Conservation (phyloP, 306 rosid genomes). For the Purshia tridentata region DNA sequence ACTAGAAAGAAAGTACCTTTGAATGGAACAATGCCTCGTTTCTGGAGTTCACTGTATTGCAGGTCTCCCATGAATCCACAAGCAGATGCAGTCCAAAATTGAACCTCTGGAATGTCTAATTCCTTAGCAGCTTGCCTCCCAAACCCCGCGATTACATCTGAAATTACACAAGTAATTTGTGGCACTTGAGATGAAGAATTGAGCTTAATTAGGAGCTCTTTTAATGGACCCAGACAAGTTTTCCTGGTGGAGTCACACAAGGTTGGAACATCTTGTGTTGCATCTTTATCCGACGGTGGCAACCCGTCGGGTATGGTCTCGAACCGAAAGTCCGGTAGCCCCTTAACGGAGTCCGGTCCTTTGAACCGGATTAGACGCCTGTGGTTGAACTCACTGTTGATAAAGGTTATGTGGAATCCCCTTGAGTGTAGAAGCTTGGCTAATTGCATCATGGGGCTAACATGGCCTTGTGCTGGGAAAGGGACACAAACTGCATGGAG, state of each 20-base stretch:
- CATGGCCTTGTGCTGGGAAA: too few relatives aligned
- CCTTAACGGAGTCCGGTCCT: too few relatives aligned
- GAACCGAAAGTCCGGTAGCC: too few relatives aligned
- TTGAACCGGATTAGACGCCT: too few relatives aligned
- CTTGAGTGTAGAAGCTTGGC: too few relatives aligned
- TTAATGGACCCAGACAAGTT: slow-evolving; percentile 22
- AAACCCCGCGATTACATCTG: slow-evolving; percentile 23
- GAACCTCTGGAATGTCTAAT: slow-evolving; percentile 25
- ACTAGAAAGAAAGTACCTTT: slow-evolving; percentile 9
- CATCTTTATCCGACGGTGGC: slow-evolving; percentile 20
- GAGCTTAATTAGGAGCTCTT: slow-evolving; percentile 25
- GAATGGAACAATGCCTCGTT: slow-evolving; percentile 31
- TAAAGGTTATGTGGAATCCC: too few relatives aligned
- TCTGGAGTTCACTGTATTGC: slow-evolving; percentile 8
- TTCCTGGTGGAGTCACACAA: slow-evolving; percentile 15
- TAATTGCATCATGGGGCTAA: too few relatives aligned
- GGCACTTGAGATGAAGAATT: slow-evolving; percentile 8
- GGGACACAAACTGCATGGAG: too few relatives aligned
- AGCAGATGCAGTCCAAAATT: slow-evolving; percentile 35
- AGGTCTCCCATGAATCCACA: slow-evolving; percentile 29
- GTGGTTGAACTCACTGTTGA: too few relatives aligned
- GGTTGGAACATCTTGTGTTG: slow-evolving; percentile 21
- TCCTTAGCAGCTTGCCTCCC: slow-evolving; percentile 17
- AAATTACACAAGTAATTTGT: slow-evolving; percentile 19
- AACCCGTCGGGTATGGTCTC: too few relatives aligned